These are phyloP conservation scores for Periconia macrospinosa DNA, from an alignment of 2,329 filamentous ascomycete genomes.

Conservation along the genomic window DNA sequence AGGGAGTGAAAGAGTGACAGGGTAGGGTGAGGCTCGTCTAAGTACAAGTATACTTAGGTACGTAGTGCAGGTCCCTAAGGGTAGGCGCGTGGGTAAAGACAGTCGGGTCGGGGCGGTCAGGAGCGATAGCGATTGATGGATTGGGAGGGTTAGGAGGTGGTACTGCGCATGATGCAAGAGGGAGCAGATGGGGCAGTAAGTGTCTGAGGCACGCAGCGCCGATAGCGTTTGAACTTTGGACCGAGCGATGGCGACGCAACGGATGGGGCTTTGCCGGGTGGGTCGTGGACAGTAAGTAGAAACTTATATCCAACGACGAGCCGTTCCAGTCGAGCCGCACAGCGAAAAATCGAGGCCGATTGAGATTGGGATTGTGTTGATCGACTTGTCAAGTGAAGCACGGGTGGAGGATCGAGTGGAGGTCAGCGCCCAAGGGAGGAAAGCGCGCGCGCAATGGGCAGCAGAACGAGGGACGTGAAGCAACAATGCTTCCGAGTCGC, in stretches of 20 bases:
- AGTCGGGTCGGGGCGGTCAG: constrained; percentile 9
- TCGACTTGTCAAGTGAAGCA: neutral
- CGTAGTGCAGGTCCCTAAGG: constrained; percentile 12
- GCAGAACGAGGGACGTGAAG: neutral
- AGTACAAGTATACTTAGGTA: too few species aligned
- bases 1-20: constrained; percentile 31
- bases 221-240: constrained; percentile 9
- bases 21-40: constrained; percentile 26
- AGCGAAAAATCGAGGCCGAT: too few species aligned
- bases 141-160: constrained; percentile 20
- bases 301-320: constrained; percentile 14
- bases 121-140: constrained; percentile 10
- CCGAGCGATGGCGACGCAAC: constrained; percentile 17
- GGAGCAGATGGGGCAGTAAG: constrained; percentile 25
- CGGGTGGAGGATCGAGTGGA: neutral
- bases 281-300: constrained; percentile 2
- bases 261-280: constrained; percentile 16
- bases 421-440: neutral
- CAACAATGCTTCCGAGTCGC: neutral
- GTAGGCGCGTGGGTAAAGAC: constrained; percentile 13
- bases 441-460: neutral
- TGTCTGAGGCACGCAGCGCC: constrained; percentile 36
- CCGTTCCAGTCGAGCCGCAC: too few species aligned
- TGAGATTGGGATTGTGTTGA: neutral
- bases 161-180: constrained; percentile 33